Conservation (phyloP, 2,329 filamentous ascomycete species). For the Paecilomyces variotii region DNA sequence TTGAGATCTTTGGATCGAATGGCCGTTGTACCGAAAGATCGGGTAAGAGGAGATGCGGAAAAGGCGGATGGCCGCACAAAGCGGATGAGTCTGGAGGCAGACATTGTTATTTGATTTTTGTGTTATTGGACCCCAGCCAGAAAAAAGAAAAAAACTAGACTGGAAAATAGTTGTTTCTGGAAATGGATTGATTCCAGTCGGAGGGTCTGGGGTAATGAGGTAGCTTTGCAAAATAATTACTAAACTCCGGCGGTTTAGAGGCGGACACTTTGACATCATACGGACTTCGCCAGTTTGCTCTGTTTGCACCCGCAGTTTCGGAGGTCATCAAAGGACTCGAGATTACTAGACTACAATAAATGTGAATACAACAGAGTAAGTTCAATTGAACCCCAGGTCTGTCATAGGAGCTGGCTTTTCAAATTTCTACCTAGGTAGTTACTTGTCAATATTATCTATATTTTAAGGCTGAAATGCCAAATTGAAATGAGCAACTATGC, state of each 20-base stretch:
- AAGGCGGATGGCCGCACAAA: constrained; percentile 33
- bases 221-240: constrained; percentile 3
- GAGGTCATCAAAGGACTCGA: neutral
- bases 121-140: neutral
- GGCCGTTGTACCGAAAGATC: constrained; percentile 24
- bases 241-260: neutral
- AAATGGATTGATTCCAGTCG: neutral
- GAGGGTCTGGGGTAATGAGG: neutral
- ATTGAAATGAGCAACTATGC: neutral
- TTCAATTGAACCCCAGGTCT: no score
- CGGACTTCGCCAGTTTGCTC: constrained; percentile 3
- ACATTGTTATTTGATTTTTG: constrained; percentile 28
- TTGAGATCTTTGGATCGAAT: constrained; percentile 32
- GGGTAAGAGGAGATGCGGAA: constrained; percentile 13
- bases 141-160: neutral
- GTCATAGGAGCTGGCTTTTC: no score
- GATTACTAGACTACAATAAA: neutral
- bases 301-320: constrained; percentile 3
- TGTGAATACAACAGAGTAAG: neutral
- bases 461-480: neutral
- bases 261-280: constrained; percentile 8
- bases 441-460: neutral
- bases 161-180: neutral
- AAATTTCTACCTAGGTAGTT: no score
- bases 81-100: constrained; percentile 38